Evolutionary conservation across 805 yeast genomes (phyloP).

Genomic region (Candida schatavii): DNA sequence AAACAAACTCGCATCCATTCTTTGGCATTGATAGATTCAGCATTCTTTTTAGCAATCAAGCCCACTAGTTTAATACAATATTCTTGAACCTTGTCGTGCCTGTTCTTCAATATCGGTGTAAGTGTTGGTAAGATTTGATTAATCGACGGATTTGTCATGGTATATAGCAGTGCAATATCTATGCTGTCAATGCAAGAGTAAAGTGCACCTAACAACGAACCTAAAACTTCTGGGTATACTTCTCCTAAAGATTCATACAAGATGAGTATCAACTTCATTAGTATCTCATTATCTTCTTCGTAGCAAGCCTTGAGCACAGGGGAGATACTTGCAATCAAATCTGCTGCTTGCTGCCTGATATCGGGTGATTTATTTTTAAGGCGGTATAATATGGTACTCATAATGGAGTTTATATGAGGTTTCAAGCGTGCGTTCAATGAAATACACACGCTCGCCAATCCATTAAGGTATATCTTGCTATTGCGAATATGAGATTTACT

Average conservation of each 20-base stretch:
- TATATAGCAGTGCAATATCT: conserved; percentile 56
- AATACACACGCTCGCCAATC: conserved; percentile 60
- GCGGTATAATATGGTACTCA: conserved; percentile 69
- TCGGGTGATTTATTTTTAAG: conserved; percentile 68
- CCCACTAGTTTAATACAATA: conserved; percentile 78
- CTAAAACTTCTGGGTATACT: conserved; percentile 89
- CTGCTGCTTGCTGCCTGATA: conserved; percentile 82
- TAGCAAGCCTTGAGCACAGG: conserved; percentile 64
- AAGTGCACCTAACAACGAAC: conserved; percentile 76
- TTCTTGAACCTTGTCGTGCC: conserved; percentile 89
- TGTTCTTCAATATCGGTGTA: conserved; percentile 86
- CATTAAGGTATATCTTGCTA: conserved; percentile 54
- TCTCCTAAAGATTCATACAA: conserved; percentile 92
- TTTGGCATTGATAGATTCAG: conserved; percentile 80
- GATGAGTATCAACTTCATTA: conserved; percentile 69
- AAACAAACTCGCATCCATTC: conserved; percentile 98
- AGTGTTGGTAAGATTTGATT: conserved; percentile 80
- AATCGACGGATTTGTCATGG: conserved; percentile 62
- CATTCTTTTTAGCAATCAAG: conserved; percentile 71
- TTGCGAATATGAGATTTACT: conserved; percentile 30
- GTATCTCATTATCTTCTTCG: conserved; percentile 49
- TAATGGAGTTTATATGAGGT: conserved; percentile 71
- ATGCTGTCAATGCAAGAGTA: conserved; percentile 57
- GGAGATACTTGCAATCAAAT: conserved; percentile 63
- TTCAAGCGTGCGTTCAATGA: conserved; percentile 62